Conservation (phyloP, 148 eudicot species). For the Tetragonia tetragonoides region DNA sequence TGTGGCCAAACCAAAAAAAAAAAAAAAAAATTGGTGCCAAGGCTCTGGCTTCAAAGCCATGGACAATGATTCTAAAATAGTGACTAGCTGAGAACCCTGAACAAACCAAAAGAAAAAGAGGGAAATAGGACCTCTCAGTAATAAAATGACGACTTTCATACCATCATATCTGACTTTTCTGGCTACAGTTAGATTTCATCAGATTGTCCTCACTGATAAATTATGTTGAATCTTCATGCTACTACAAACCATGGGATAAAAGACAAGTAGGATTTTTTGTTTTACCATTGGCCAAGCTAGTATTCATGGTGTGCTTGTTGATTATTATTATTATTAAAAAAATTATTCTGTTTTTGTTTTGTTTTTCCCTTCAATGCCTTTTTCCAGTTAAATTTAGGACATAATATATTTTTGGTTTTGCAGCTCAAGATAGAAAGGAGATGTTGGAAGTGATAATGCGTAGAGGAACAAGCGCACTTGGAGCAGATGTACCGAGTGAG, state of each 20-base stretch:
- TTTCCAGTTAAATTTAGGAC: neutral
- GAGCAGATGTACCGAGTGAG: slow-evolving; percentile 91
- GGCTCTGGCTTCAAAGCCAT: too few species aligned
- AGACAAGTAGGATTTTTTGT: too few species aligned
- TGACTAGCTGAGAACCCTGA: neutral
- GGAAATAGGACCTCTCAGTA: neutral
- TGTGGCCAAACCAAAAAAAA: too few species aligned
- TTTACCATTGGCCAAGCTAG: neutral
- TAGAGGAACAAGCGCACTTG: slow-evolving; percentile 86
- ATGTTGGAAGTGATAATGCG: slow-evolving; percentile 98
- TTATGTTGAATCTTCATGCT: too few species aligned
- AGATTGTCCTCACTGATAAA: too few species aligned
- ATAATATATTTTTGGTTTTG: slow-evolving; percentile 29
- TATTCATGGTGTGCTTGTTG: neutral
- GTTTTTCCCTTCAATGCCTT: neutral
- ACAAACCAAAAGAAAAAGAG: neutral
- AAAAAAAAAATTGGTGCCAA: too few species aligned
- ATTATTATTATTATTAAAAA: too few species aligned
- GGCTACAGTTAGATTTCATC: too few species aligned
- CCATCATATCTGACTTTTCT: neutral
- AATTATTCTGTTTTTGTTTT: too few species aligned
- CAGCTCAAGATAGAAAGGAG: slow-evolving; percentile 96
- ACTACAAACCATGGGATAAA: neutral
- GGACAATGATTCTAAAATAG: too few species aligned
- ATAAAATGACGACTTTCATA: neutral